A percentile compares a stretch with the other conserved stretches of the same genome.
These are phyloP conservation scores for Raphanus raphanistrum DNA, from an alignment of 345 rosid species.

Conservation along the genomic window DNA sequence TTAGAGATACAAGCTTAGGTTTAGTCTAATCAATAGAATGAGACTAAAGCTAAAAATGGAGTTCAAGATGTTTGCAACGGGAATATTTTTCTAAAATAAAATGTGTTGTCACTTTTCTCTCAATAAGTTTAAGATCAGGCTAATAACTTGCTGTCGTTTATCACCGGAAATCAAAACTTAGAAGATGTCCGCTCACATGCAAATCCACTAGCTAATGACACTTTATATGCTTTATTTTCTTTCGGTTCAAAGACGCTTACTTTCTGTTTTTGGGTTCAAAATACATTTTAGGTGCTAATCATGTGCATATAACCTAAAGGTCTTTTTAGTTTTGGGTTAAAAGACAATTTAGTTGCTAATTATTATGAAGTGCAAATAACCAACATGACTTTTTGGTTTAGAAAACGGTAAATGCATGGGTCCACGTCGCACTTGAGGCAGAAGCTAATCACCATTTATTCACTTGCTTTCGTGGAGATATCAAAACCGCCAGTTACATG, in stretches of 20 bases:
- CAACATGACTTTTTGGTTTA: not conserved
- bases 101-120: too few relatives aligned
- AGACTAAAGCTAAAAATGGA: too few relatives aligned
- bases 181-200: not conserved
- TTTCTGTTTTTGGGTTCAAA: not conserved
- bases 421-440: slow-evolving; percentile 20
- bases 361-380: not conserved
- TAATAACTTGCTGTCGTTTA: not conserved
- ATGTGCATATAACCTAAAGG: not conserved
- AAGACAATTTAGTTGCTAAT: not conserved
- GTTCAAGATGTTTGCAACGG: too few relatives aligned
- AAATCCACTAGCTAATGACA: not conserved
- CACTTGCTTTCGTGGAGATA: slow-evolving; percentile 43
- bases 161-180: not conserved
- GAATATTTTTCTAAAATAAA: too few relatives aligned
- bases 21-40: too few relatives aligned
- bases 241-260: not conserved
- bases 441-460: slow-evolving; percentile 22
- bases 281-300: not conserved
- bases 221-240: not conserved
- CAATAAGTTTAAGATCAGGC: not conserved
- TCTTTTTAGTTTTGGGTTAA: not conserved
- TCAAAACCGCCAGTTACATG: slow-evolving; percentile 34
- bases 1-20: too few relatives aligned
- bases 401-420: not conserved